phyloP scores from a whole-genome alignment of 176 grass and related monocot species.

The Cenchrus purpureus region DNA sequence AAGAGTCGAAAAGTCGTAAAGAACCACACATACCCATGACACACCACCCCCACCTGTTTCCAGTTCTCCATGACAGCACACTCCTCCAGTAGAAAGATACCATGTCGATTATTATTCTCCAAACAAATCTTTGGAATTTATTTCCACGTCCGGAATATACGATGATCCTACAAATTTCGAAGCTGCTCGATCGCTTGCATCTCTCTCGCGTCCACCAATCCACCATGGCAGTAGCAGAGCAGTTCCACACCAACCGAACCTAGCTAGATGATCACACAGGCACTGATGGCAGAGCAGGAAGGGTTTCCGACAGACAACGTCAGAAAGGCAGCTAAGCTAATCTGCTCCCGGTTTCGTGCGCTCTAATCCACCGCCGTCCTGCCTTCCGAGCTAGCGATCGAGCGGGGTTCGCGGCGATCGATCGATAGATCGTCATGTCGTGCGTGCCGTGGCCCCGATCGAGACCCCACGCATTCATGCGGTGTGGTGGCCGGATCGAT shows the following conservation, averaged over 20 bases:
- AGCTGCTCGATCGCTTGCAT: too few species aligned
- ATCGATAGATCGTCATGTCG: not conserved
- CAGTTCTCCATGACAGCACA: not conserved
- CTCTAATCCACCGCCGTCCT: not conserved
- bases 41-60: not conserved
- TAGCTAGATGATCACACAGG: not conserved
- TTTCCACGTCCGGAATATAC: too few species aligned
- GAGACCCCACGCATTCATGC: constrained; percentile 23
- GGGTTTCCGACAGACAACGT: not conserved
- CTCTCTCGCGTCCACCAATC: too few species aligned
- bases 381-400: not conserved
- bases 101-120: not conserved
- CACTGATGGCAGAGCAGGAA: not conserved
- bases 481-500: constrained; percentile 18
- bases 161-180: too few species aligned
- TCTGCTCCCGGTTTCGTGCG: constrained; percentile 13
- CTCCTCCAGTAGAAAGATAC: not conserved
- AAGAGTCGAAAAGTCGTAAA: not conserved
- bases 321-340: constrained; percentile 15
- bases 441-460: not conserved
- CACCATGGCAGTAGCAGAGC: not conserved
- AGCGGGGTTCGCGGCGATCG: not conserved
- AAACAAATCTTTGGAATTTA: too few species aligned
- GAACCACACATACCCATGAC: not conserved
- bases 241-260: not conserved